phyloP scores from a whole-genome alignment of 306 rosid genomes.

The Benincasa hispida region DNA sequence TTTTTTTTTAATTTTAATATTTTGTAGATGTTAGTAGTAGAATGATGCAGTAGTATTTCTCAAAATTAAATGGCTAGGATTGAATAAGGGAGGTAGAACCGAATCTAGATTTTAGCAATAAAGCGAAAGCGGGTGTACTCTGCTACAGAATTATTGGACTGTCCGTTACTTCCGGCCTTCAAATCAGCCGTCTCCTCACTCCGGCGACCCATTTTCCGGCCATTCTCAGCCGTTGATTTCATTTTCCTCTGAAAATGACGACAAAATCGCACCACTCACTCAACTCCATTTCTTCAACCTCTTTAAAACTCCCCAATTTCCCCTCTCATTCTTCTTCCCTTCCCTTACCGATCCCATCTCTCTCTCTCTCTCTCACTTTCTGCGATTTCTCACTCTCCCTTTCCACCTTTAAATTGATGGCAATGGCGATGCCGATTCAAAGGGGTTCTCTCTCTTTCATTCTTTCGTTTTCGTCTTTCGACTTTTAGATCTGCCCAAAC shows the following conservation, averaged over 20 bases:
- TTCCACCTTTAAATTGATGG: neutral
- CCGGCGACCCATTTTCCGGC: neutral
- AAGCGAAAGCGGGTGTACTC: neutral
- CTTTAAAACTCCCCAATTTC: neutral
- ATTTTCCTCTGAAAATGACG: neutral
- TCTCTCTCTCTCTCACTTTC: neutral
- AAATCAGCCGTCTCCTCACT: neutral
- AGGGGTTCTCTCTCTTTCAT: neutral
- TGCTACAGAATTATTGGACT: neutral
- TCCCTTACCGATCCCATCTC: neutral
- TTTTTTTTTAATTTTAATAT: too few species aligned
- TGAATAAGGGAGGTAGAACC: neutral
- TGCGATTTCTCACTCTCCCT: neutral
- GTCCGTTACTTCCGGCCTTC: neutral
- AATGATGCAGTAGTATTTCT: too few species aligned
- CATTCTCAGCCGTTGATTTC: neutral
- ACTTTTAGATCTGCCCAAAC: neutral
- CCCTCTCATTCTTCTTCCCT: neutral
- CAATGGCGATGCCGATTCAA: slow-evolving; percentile 1
- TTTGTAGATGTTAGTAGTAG: too few species aligned
- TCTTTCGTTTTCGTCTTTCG: neutral
- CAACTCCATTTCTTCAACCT: neutral
- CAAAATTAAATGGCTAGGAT: neutral
- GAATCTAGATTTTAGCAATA: neutral
- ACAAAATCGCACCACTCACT: neutral